These are phyloP conservation scores for Diaporthe ampelina DNA, from an alignment of 2,329 filamentous ascomycete species.

Conservation along the genomic window DNA sequence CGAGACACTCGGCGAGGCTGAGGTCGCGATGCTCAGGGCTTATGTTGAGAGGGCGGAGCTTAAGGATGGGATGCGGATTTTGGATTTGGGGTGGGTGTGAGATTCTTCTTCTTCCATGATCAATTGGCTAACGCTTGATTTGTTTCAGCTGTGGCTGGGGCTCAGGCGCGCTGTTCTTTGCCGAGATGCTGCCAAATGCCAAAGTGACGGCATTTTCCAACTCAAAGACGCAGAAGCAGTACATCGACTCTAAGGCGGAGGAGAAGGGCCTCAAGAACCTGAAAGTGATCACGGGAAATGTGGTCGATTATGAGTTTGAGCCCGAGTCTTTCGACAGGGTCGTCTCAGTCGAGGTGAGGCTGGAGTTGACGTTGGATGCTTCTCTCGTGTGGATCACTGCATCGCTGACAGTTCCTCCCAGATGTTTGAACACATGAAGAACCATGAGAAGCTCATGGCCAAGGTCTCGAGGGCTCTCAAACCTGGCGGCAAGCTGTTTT, in stretches of 20 bases:
- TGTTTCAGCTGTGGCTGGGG: constrained; percentile 75
- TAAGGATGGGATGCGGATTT: constrained; percentile 70
- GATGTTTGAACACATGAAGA: constrained; percentile 84
- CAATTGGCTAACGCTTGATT: not conserved
- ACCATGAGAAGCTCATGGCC: constrained; percentile 76
- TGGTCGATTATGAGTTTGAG: constrained; percentile 76
- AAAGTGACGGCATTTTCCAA: constrained; percentile 78
- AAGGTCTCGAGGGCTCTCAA: constrained; percentile 73
- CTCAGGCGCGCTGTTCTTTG: constrained; percentile 74
- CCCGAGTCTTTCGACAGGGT: constrained; percentile 72
- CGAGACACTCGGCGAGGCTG: constrained; percentile 75
- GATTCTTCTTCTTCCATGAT: not conserved
- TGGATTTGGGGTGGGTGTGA: constrained; percentile 70
- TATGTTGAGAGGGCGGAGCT: constrained; percentile 74
- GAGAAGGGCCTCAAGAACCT: constrained; percentile 72
- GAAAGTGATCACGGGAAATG: constrained; percentile 75
- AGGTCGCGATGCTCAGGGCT: constrained; percentile 74
- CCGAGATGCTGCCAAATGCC: constrained; percentile 73
- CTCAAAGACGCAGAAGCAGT: constrained; percentile 75
- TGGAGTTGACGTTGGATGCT: not conserved
- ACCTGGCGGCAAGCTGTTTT: constrained; percentile 75
- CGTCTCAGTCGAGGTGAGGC: constrained; percentile 70
- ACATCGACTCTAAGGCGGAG: constrained; percentile 72
- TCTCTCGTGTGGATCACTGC: not conserved
- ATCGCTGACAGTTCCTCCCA: constrained; percentile 47